Conservation (phyloP, 345 rosid genomes). For the Atalantia buxifolia region DNA sequence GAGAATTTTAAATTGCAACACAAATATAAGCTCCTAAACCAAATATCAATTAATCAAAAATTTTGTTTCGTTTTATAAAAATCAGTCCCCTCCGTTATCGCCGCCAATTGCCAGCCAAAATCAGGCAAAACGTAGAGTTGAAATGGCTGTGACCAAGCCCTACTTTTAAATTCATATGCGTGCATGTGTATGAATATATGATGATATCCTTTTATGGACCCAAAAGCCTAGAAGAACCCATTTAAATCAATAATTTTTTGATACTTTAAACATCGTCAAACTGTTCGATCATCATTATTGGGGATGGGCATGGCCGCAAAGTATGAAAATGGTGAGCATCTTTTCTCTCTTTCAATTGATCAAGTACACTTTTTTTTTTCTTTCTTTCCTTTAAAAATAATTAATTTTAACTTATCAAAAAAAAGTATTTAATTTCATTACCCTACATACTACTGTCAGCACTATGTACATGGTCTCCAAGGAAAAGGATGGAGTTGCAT, state of each 20-base stretch:
- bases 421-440: too few species aligned
- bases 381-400: neutral
- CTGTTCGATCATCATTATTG: neutral
- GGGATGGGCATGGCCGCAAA: neutral
- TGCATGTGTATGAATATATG: neutral
- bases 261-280: neutral
- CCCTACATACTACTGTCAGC: too few species aligned
- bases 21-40: neutral
- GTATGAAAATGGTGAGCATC: neutral
- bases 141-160: neutral
- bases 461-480: too few species aligned
- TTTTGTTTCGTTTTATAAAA: neutral
- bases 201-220: neutral
- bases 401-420: too few species aligned
- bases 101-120: neutral
- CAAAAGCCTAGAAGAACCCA: neutral
- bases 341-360: too few species aligned
- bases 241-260: neutral
- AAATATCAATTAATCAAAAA: neutral
- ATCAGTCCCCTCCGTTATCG: neutral
- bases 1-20: neutral
- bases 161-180: neutral
- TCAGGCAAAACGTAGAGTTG: neutral
- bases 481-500: too few species aligned
- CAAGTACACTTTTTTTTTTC: neutral